Evolutionary conservation across 768 basidiomycete species (phyloP).

Genomic region (Tylopilus sp.): DNA sequence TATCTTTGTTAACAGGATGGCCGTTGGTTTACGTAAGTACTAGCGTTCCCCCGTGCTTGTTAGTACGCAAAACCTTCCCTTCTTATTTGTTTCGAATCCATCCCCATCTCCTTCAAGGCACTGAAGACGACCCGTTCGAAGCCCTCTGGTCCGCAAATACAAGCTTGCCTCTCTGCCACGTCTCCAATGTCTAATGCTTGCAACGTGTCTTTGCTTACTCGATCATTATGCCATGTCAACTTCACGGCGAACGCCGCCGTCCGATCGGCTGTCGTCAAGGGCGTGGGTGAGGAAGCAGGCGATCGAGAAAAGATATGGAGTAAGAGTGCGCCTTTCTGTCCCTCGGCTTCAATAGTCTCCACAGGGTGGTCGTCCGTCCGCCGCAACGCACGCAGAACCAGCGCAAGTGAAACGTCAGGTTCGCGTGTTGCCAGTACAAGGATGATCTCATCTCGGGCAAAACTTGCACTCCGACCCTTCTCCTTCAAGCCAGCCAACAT

Average conservation of each 20-base stretch:
- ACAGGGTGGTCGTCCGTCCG: not conserved
- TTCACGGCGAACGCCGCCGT: conserved; percentile 8
- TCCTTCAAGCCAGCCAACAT: conserved; percentile 38
- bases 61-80: conserved; percentile 46
- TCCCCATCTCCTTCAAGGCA: conserved; percentile 34
- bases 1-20: too few species aligned
- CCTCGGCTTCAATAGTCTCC: not conserved
- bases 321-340: conserved; percentile 15
- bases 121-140: conserved; percentile 42
- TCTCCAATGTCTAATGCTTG: conserved; percentile 6
- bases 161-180: conserved; percentile 31
- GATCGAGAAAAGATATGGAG: conserved; percentile 40
- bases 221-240: conserved; percentile 16
- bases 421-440: conserved; percentile 53
- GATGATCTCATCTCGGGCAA: conserved; percentile 34
- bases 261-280: conserved; percentile 9
- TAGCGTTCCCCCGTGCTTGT: not conserved
- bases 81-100: conserved; percentile 31
- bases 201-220: conserved; percentile 14
- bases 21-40: too few species aligned
- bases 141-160: conserved; percentile 47
- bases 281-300: not conserved
- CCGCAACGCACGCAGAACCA: conserved; percentile 23
- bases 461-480: not conserved
- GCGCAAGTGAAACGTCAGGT: conserved; percentile 46